A percentile compares a stretch with the other conserved stretches of the same genome.
These are phyloP conservation scores for Imleria badia DNA, from an alignment of 768 basidiomycete genomes.

Conservation along the genomic window DNA sequence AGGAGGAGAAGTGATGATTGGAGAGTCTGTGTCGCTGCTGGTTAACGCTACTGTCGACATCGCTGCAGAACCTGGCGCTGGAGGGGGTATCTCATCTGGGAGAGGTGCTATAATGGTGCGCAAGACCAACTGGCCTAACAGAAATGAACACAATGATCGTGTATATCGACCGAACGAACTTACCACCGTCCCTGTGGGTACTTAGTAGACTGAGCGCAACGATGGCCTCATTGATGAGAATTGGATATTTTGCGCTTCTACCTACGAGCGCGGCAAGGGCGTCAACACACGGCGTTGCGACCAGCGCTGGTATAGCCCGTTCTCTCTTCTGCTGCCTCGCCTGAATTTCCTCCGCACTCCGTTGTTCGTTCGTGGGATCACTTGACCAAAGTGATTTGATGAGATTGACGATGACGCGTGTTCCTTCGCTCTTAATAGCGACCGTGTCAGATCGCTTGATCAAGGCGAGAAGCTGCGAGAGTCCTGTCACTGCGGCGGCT, in stretches of 20 bases:
- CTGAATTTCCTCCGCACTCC: slow-evolving; percentile 33
- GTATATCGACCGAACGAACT: slow-evolving; percentile 18
- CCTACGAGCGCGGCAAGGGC: slow-evolving; percentile 71
- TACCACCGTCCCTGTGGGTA: slow-evolving; percentile 65
- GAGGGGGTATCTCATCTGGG: slow-evolving; percentile 38
- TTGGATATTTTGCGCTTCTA: slow-evolving; percentile 75
- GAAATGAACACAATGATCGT: slow-evolving; percentile 4
- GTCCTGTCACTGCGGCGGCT: slow-evolving; percentile 42
- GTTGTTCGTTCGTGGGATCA: slow-evolving; percentile 36
- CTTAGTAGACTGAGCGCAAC: slow-evolving; percentile 79
- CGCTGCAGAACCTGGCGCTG: slow-evolving; percentile 32
- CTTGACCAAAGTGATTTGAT: slow-evolving; percentile 74
- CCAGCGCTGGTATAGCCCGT: slow-evolving; percentile 51
- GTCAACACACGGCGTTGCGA: slow-evolving; percentile 53
- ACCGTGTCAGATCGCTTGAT: slow-evolving; percentile 77
- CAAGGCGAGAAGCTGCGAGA: slow-evolving; percentile 72
- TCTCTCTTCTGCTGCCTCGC: slow-evolving; percentile 51
- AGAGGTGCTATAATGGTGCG: slow-evolving; percentile 56
- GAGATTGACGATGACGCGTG: slow-evolving; percentile 84
- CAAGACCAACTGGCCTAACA: slow-evolving; percentile 60
- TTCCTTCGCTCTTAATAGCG: slow-evolving; percentile 85
- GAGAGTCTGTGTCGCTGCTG: slow-evolving; percentile 47
- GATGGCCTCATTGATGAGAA: slow-evolving; percentile 87
- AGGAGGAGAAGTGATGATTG: slow-evolving; percentile 45
- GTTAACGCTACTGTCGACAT: slow-evolving; percentile 41